Conservation (phyloP, 148 eudicot species). For the Oxyria digyna region DNA sequence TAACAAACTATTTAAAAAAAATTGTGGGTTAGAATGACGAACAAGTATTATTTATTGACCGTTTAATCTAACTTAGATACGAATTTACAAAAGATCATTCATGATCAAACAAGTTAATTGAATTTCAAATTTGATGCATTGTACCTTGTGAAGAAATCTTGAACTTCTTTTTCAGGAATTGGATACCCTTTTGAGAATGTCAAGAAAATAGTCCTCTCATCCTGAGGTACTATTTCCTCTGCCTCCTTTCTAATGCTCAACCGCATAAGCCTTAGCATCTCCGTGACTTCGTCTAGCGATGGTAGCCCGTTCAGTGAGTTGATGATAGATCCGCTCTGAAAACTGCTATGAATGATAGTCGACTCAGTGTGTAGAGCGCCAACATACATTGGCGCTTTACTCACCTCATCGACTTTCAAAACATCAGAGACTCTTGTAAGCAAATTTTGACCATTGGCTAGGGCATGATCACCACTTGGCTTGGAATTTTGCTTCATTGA, state of each 20-base stretch:
- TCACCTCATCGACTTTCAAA: not conserved
- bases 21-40: too few relatives aligned
- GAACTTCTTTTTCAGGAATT: constrained; percentile 14
- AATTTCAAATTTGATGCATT: not conserved
- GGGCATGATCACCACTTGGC: not conserved
- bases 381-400: not conserved
- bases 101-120: not conserved
- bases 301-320: not conserved
- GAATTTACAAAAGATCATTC: not conserved
- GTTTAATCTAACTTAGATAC: not conserved
- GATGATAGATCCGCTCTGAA: not conserved
- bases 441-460: not conserved
- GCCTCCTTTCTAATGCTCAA: not conserved
- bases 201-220: constrained; percentile 27
- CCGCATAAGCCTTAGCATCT: not conserved
- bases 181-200: constrained; percentile 34
- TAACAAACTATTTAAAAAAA: too few relatives aligned
- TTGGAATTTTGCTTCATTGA: not conserved
- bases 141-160: constrained; percentile 19
- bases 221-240: not conserved
- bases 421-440: not conserved
- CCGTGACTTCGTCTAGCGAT: not conserved
- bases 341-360: not conserved
- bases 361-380: not conserved
- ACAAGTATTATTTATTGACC: too few relatives aligned